Evolutionary conservation across 257 asterid genomes (phyloP).

Genomic region (Ilex asprella): DNA sequence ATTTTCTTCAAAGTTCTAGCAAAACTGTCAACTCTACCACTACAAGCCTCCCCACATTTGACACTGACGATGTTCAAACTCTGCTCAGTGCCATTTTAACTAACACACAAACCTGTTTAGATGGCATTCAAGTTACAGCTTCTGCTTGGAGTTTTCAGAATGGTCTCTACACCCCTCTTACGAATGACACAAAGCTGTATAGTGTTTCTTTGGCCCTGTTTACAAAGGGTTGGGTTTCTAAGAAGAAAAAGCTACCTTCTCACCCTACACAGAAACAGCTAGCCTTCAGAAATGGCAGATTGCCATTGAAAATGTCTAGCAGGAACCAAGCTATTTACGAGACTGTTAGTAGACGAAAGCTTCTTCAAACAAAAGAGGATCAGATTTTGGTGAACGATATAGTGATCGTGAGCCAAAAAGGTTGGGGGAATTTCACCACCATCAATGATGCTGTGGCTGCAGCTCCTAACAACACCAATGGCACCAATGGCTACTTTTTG

Average conservation of each 20-base stretch:
- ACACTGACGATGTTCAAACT: conserved; percentile 58
- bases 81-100: conserved; percentile 65
- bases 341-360: conserved; percentile 29
- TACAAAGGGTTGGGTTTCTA: conserved; percentile 57
- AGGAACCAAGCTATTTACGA: conserved; percentile 23
- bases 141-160: conserved; percentile 49
- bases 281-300: conserved; percentile 19
- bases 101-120: conserved; percentile 64
- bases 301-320: conserved; percentile 41
- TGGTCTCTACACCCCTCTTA: conserved; percentile 43
- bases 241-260: conserved; percentile 11
- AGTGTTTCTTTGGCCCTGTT: conserved; percentile 60
- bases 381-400: conserved; percentile 41
- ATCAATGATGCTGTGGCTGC: conserved; percentile 55
- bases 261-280: conserved; percentile 1
- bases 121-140: conserved; percentile 48
- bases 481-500: conserved; percentile 42
- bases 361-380: conserved; percentile 28
- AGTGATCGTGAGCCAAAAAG: conserved; percentile 54
- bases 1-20: conserved; percentile 27
- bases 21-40: conserved; percentile 27
- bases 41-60: conserved; percentile 18
- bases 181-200: conserved; percentile 53
- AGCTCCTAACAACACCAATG: conserved; percentile 49
- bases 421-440: conserved; percentile 45